Evolutionary conservation across 805 yeast genomes (phyloP).

Genomic region (Kuraishia capsulata): DNA sequence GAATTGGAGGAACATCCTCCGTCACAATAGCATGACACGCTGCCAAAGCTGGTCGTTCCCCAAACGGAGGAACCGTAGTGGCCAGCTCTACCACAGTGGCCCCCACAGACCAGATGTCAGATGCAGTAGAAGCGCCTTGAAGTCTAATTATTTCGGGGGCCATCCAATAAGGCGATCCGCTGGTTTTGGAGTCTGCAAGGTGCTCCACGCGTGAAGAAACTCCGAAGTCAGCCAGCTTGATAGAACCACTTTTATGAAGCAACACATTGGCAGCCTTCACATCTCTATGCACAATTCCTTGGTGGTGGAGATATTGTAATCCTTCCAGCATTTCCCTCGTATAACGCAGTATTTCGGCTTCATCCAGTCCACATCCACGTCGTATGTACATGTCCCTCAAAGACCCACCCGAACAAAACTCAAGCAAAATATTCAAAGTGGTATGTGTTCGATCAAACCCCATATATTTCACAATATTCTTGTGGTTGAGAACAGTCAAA

Average conservation of each 20-base stretch:
- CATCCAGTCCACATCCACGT: constrained; percentile 49
- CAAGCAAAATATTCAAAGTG: constrained; percentile 51
- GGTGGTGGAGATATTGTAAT: constrained; percentile 54
- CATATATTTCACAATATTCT: constrained; percentile 58
- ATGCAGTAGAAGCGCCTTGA: constrained; percentile 78
- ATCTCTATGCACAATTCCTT: constrained; percentile 71
- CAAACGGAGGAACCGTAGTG: constrained; percentile 84
- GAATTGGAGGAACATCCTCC: constrained; percentile 64
- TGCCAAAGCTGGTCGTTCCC: constrained; percentile 65
- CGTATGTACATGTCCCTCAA: constrained; percentile 38
- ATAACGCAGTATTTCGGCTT: constrained; percentile 37
- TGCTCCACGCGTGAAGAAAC: constrained; percentile 46
- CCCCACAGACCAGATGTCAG: constrained; percentile 91
- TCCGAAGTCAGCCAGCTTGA: constrained; percentile 88
- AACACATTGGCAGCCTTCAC: constrained; percentile 86
- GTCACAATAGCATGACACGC: constrained; percentile 79
- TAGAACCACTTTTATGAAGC: constrained; percentile 58
- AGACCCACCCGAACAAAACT: constrained; percentile 60
- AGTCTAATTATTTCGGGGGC: constrained; percentile 90
- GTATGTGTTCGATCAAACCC: constrained; percentile 51
- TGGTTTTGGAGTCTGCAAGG: constrained; percentile 28
- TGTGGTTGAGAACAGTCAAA: constrained; percentile 54
- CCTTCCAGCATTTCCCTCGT: constrained; percentile 51
- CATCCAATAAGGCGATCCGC: constrained; percentile 98
- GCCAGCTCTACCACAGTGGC: constrained; percentile 87